Base-by-base conservation (phyloP, 1,284 basidiomycete genomes). In the Malassezia sympodialis region DNA sequence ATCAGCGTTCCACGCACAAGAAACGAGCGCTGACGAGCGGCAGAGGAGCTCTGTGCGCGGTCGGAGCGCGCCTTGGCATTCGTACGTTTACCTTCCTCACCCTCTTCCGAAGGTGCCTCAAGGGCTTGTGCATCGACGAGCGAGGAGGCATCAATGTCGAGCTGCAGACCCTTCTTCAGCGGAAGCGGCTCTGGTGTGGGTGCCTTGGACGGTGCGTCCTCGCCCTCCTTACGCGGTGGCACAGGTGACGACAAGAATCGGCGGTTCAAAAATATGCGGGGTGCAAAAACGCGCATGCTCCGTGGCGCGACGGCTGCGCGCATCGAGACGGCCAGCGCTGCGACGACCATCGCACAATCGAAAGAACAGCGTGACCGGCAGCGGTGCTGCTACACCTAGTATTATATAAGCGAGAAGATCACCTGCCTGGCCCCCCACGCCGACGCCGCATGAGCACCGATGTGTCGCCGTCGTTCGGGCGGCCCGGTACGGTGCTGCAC, bases 131-230 rank as follows among this genome's bases (percentile, higher is more conserved):
- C 28, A 23, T 48, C 55, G 3, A 48, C 31, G 1, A 51, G 32
- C 42, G 54, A 47, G 23, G 49, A 52, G 11, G 55, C 46, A 39
- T 57, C 55, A 52, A 57, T 57, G 42, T 57, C 55, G 0, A 57
- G 44, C 21, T 34, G 39, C 8, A 52, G 17, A 11, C 50, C 45
- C 15, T 50, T 48, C 10, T 27, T 31, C 4, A 34, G 32, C 32
- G 44, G 44, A 21, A 27, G 40, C 32, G 30, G 37, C 37, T 39
- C 37, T 19, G 41, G 39, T 8, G 39, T 11, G 11, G 39, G 12
- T n/a, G 8, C 39, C 8, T 40, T 4, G 8, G 19, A 7, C 14
- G 32, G n/a, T 3, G 32, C 11, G 19, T 11, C 37, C 37, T 39
- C 19, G 12, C 37, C 37, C 17, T 39, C 37, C 37, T 39, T 39